Conservation (phyloP, 1,284 basidiomycete genomes). For the Tetrapyrgos nigripes region DNA sequence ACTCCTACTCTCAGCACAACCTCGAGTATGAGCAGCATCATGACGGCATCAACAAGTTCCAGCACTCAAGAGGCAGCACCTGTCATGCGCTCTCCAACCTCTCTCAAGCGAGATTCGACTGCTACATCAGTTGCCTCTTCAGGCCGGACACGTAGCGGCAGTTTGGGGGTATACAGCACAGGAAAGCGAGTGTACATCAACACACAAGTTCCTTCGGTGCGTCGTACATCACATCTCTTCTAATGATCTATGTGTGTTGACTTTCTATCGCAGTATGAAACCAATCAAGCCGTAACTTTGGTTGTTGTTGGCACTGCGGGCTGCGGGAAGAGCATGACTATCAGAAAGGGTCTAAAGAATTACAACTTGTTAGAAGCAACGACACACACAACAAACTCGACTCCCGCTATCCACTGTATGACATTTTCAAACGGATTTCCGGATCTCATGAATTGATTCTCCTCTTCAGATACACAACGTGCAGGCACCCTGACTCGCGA, state of each 20-base stretch:
- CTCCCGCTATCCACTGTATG: constrained; percentile 51
- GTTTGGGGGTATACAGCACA: constrained; percentile 51
- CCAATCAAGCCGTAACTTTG: constrained; percentile 51
- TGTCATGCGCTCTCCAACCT: constrained; percentile 47
- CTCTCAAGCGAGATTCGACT: constrained; percentile 47
- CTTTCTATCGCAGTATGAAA: constrained; percentile 21
- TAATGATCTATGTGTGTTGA: neutral
- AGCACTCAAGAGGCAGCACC: constrained; percentile 44
- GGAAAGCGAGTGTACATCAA: constrained; percentile 45
- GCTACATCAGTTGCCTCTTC: constrained; percentile 31
- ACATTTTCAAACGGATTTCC: constrained; percentile 4
- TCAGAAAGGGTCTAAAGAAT: constrained; percentile 69
- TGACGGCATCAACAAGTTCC: constrained; percentile 37
- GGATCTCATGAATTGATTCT: neutral
- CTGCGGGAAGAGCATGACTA: constrained; percentile 76
- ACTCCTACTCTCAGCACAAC: constrained; percentile 48
- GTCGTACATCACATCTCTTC: neutral
- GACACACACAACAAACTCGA: constrained; percentile 39
- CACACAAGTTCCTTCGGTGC: constrained; percentile 32
- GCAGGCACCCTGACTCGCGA: constrained; percentile 49
- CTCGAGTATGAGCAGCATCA: constrained; percentile 47
- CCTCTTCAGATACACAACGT: constrained; percentile 52
- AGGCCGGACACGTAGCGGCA: constrained; percentile 62
- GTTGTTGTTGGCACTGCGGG: constrained; percentile 71
- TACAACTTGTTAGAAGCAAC: constrained; percentile 58